Conservation (phyloP, 345 rosid species). For the Hibiscus tridactylites region DNA sequence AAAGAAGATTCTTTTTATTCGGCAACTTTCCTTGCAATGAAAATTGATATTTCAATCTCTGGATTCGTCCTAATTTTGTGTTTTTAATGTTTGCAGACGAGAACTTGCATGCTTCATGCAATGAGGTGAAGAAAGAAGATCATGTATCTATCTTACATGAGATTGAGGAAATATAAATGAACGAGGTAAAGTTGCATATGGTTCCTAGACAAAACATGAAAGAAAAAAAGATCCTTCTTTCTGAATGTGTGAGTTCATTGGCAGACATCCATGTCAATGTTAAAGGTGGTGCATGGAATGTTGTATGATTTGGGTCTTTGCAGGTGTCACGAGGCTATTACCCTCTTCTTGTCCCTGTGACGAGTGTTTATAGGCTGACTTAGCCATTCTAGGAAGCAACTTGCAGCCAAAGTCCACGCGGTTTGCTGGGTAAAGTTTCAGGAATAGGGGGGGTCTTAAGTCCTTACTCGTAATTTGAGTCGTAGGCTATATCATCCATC, state of each 20-base stretch:
- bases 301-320: too few relatives aligned
- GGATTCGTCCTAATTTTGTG: conserved; percentile 6
- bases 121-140: background rate
- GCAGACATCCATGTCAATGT: too few relatives aligned
- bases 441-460: background rate
- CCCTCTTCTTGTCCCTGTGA: too few relatives aligned
- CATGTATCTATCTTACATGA: background rate
- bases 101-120: background rate
- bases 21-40: background rate
- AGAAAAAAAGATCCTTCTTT: background rate
- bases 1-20: background rate
- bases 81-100: conserved; percentile 25
- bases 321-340: too few relatives aligned
- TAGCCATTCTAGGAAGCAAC: too few relatives aligned
- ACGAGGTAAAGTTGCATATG: background rate
- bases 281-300: too few relatives aligned
- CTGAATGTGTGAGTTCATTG: too few relatives aligned
- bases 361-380: too few relatives aligned
- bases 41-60: background rate
- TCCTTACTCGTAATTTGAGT: background rate
- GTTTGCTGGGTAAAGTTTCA: too few relatives aligned
- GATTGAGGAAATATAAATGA: background rate
- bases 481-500: background rate
- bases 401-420: too few relatives aligned
- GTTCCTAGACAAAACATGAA: conserved; percentile 4